Evolutionary conservation across 768 basidiomycete species (phyloP).

Genomic region (Collybia sordida): DNA sequence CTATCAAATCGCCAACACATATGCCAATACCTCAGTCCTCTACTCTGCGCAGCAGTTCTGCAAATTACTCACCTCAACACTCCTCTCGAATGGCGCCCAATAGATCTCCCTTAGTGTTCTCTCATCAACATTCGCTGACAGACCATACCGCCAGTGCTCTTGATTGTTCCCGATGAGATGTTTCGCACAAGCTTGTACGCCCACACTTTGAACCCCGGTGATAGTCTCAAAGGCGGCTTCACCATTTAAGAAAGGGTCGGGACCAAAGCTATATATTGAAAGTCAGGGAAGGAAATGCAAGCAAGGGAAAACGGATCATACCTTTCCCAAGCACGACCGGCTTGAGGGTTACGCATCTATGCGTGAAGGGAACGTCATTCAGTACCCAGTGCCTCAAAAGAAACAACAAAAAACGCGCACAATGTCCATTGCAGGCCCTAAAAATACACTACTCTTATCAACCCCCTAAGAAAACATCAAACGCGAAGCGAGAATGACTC

Average conservation of each 20-base stretch:
- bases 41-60: too few species aligned
- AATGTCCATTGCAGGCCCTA: conserved; percentile 58
- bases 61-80: conserved; percentile 38
- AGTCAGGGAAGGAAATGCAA: background rate
- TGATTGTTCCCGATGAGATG: conserved; percentile 52
- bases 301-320: conserved; percentile 13
- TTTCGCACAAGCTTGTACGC: conserved; percentile 61
- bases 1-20: conserved; percentile 18
- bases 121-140: conserved; percentile 52
- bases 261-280: conserved; percentile 38
- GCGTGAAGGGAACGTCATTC: background rate
- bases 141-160: conserved; percentile 50
- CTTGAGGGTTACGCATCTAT: conserved; percentile 57
- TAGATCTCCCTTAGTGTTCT: conserved; percentile 27
- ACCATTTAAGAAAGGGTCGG: conserved; percentile 64
- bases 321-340: conserved; percentile 51
- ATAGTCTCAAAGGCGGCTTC: conserved; percentile 62
- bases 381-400: background rate
- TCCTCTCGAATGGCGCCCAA: conserved; percentile 49
- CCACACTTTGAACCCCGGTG: conserved; percentile 56
- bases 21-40: too few species aligned
- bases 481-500: too few species aligned
- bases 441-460: conserved; percentile 29
- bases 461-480: too few species aligned
- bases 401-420: conserved; percentile 26